Evolutionary conservation across 225 moss, liverwort and hornwort species (phyloP), one percentile per base, ranked within the genome.

Genomic region (Thuidium tamariscinum): DNA sequence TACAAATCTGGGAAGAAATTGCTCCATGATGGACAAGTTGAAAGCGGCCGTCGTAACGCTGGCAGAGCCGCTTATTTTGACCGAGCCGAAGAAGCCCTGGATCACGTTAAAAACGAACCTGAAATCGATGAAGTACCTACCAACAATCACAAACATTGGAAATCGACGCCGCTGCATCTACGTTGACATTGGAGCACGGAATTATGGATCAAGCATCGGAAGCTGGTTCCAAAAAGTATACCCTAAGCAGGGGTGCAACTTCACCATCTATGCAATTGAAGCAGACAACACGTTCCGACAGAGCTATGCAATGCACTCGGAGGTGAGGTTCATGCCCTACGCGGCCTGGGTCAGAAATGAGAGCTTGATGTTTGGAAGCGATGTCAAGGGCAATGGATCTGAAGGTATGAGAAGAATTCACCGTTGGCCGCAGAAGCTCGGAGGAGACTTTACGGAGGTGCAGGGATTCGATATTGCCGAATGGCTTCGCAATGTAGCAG

Each of bases 311-410:
- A 86, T 70, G 51, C 91, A 91, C 77, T 34, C 88, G 7, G 91
- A 91, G 74, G 91, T 94, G 75, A 84, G 46, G 26, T 94, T 91
- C 56, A 55, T 93, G 82, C 89, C 93, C 27, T 91, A 87, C 51
- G 93, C 93, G 42, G 93, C 93, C 25, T 94, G 91, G 91, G 59
- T 89, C 14, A 84, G 89, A 72, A 94, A 94, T 62, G 92, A 93
- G 83, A 90, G 79, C 74, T 88, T 93, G 81, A 66, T 84, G 80
- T 94, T 94, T 67, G 94, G 91, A 78, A 67, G 71, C 71, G 72
- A 88, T 60, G 11, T 12, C 62, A 69, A 88, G 36, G 68, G 84
- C 32, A 84, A 81, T 20, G 72, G 49, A 25, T 84, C 82, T 57
- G 32, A 83, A 75, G 88, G 88, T 23, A 94, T 93, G 91, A 91